Conservation (phyloP, 2,329 filamentous ascomycete species). For the Arthroderma sp. region DNA sequence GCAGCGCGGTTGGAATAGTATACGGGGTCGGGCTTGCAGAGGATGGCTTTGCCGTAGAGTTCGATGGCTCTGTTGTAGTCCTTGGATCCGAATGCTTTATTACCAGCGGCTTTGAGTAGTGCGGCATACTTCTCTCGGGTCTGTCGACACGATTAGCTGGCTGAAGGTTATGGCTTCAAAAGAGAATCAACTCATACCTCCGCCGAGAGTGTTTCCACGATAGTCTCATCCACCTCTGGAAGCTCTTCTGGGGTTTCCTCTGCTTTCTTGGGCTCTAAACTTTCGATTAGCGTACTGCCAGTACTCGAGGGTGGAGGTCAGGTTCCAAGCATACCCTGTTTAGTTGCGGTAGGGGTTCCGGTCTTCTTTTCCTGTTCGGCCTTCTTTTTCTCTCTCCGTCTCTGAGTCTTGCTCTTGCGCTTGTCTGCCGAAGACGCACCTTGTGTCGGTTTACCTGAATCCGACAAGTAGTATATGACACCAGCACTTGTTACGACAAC, state of each 20-base stretch:
- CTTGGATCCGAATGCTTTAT: conserved; percentile 90
- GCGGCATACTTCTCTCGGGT: conserved; percentile 76
- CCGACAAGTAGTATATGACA: conserved; percentile 71
- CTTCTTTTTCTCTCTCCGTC: conserved; percentile 71
- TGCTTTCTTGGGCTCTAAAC: conserved; percentile 36
- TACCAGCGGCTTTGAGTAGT: conserved; percentile 88
- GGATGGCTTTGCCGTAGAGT: conserved; percentile 86
- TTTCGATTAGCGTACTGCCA: conserved; percentile 5
- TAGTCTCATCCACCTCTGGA: conserved; percentile 47
- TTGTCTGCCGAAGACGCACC: conserved; percentile 30
- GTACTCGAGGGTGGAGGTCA: too few relatives aligned
- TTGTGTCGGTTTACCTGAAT: conserved; percentile 35
- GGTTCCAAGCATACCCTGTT: conserved; percentile 21
- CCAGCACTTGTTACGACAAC: conserved; percentile 84
- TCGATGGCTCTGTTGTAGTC: conserved; percentile 89
- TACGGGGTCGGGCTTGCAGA: conserved; percentile 94
- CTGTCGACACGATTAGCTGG: conserved; percentile 25
- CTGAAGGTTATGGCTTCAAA: conserved; percentile 3
- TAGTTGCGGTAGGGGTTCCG: conserved; percentile 29
- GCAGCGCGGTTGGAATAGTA: conserved; percentile 98
- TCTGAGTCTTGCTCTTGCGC: conserved; percentile 81
- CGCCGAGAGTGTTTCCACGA: conserved; percentile 32
- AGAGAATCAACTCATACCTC: conserved; percentile 25
- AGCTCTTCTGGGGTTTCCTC: conserved; percentile 51
- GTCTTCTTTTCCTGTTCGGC: conserved; percentile 37